Percentiles rank a stretch among this genome's conserved stretches.
These are phyloP conservation scores for Lepiota venenata DNA, from an alignment of 768 basidiomycete species.

Conservation along the genomic window DNA sequence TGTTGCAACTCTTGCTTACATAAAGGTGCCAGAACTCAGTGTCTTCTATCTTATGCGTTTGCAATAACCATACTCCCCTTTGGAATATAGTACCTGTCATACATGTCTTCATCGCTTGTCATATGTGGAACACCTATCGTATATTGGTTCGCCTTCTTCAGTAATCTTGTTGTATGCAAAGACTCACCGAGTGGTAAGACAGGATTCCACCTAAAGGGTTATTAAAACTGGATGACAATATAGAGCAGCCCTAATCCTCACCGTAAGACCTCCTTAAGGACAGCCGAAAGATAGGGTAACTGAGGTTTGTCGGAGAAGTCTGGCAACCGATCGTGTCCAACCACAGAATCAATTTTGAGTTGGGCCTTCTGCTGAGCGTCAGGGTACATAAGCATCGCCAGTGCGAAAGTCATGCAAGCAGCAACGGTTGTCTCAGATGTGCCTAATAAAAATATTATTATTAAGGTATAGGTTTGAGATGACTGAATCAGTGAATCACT, in stretches of 20 bases:
- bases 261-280: conserved; percentile 6
- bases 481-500: not conserved
- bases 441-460: not conserved
- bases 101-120: conserved; percentile 31
- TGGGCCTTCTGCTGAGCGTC: conserved; percentile 2
- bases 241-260: conserved; percentile 1
- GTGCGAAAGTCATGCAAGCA: not conserved
- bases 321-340: conserved; percentile 5
- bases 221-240: not conserved
- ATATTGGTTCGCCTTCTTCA: not conserved
- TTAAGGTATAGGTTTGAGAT: not conserved
- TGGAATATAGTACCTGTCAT: conserved; percentile 36
- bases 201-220: not conserved
- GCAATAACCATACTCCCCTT: conserved; percentile 27
- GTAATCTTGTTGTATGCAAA: too few relatives aligned
- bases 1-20: too few relatives aligned
- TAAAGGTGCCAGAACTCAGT: too few relatives aligned
- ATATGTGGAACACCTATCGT: conserved; percentile 20
- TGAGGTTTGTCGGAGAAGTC: not conserved
- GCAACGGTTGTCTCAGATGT: not conserved
- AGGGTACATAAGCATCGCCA: conserved; percentile 1
- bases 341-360: conserved; percentile 2
- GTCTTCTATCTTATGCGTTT: too few relatives aligned
- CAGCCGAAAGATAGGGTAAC: conserved; percentile 1
- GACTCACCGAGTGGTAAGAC: not conserved